phyloP scores from a whole-genome alignment of 768 basidiomycete species.

The Leccinum truebloodii region DNA sequence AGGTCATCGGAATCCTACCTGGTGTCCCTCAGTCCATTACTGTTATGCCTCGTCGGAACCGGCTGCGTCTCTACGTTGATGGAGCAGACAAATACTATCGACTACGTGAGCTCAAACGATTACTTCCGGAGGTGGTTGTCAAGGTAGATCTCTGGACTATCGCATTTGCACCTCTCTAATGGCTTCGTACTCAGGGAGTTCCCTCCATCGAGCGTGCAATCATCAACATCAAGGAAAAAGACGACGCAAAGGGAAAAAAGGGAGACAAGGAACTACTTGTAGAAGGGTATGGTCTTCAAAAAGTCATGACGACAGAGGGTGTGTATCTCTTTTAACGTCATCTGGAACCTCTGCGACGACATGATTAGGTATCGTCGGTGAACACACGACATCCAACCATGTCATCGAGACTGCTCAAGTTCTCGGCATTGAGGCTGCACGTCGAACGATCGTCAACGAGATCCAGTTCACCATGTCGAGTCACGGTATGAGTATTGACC shows the following conservation, averaged over 20 bases:
- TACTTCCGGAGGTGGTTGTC: conserved; percentile 83
- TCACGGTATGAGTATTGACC: conserved; percentile 98
- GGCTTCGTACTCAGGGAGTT: conserved; percentile 59
- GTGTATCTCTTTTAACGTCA: conserved; percentile 12
- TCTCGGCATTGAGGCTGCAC: conserved; percentile 97
- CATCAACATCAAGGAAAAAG: conserved; percentile 93
- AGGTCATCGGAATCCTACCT: not conserved
- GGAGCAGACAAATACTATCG: conserved; percentile 78
- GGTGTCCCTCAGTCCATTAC: conserved; percentile 61
- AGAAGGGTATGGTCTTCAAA: conserved; percentile 95
- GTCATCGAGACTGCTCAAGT: conserved; percentile 95
- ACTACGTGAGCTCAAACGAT: conserved; percentile 83
- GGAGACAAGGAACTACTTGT: conserved; percentile 91
- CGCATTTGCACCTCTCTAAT: not conserved
- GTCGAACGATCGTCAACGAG: conserved; percentile 92
- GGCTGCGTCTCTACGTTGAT: conserved; percentile 79
- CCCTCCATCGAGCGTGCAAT: conserved; percentile 87
- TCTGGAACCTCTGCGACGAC: not conserved
- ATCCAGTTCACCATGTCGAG: conserved; percentile 97
- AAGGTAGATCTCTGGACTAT: conserved; percentile 53
- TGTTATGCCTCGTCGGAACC: conserved; percentile 69
- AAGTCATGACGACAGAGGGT: conserved; percentile 98
- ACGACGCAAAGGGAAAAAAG: conserved; percentile 75
- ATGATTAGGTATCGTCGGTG: conserved; percentile 80
- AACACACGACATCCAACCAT: conserved; percentile 93